Evolutionary conservation across 768 basidiomycete genomes (phyloP).

Genomic region (Lactarius trivialis): DNA sequence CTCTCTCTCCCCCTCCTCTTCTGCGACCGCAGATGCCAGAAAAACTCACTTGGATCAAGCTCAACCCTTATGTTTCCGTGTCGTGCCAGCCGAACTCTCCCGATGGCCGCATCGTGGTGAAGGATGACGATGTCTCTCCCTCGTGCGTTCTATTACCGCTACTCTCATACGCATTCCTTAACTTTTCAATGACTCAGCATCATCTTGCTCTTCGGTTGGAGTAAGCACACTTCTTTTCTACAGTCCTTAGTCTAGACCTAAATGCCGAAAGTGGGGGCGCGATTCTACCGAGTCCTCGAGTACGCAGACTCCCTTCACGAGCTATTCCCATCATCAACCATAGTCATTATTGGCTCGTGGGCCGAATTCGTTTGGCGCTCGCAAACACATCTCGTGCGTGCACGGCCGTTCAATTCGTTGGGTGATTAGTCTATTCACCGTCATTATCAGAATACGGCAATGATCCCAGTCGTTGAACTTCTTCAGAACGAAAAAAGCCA

Average conservation of each 20-base stretch:
- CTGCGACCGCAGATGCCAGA: not conserved
- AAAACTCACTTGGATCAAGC: conserved; percentile 13
- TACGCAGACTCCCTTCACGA: conserved; percentile 13
- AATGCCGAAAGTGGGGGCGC: conserved; percentile 18
- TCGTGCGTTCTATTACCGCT: conserved; percentile 13
- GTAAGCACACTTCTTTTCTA: conserved; percentile 5
- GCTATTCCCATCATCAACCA: conserved; percentile 7
- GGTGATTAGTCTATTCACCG: not conserved
- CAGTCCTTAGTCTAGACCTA: not conserved
- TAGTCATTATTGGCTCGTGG: conserved; percentile 11
- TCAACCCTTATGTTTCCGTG: conserved; percentile 21
- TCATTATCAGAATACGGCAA: conserved; percentile 11
- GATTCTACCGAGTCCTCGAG: conserved; percentile 10
- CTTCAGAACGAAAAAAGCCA: conserved; percentile 10
- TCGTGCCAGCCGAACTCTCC: conserved; percentile 6
- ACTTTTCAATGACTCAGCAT: conserved; percentile 9
- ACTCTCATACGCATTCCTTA: not conserved
- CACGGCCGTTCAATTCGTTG: not conserved
- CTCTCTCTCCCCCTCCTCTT: not conserved
- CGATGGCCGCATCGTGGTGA: conserved; percentile 10
- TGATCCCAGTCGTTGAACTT: conserved; percentile 21
- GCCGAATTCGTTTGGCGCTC: conserved; percentile 17
- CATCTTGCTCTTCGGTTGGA: conserved; percentile 24
- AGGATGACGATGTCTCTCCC: conserved; percentile 13
- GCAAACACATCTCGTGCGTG: conserved; percentile 10